These are phyloP conservation scores for Penicillium antarcticum DNA, from an alignment of 495 filamentous ascomycete genomes.

Conservation along the genomic window DNA sequence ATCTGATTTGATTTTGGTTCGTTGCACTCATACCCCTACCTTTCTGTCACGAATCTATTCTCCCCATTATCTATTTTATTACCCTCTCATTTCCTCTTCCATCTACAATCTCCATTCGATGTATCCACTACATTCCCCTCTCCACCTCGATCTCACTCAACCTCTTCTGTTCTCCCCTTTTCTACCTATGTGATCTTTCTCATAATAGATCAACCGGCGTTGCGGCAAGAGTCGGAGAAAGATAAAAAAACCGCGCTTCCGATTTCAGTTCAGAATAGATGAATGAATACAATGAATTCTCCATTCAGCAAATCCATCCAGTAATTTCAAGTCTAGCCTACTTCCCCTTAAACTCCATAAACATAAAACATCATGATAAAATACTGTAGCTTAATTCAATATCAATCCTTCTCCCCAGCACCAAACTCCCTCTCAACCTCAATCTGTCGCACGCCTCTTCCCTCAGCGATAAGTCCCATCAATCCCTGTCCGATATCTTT, in stretches of 20 bases:
- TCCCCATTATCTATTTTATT: neutral
- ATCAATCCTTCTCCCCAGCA: slow-evolving; percentile 37
- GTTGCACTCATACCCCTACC: slow-evolving; percentile 3
- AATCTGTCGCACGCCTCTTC: slow-evolving; percentile 56
- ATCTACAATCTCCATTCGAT: neutral
- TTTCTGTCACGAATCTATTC: neutral
- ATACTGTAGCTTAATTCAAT: neutral
- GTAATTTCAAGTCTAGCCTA: too few species aligned
- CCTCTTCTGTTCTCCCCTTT: neutral
- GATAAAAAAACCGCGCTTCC: neutral
- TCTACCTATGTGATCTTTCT: neutral
- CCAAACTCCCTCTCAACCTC: slow-evolving; percentile 62
- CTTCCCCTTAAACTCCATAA: neutral
- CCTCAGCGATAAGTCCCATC: slow-evolving; percentile 71
- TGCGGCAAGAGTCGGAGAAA: neutral
- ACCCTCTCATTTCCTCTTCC: neutral
- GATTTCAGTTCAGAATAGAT: neutral
- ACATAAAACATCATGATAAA: neutral
- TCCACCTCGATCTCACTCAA: neutral
- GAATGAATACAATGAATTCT: slow-evolving; percentile 6
- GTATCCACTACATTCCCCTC: neutral
- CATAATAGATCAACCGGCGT: neutral
- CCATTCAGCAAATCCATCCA: neutral
- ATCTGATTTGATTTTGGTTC: slow-evolving; percentile 10
- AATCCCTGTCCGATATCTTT: slow-evolving; percentile 70